Evolutionary conservation across 1,284 basidiomycete species (phyloP).

Genomic region (Austropuccinia psidii): DNA sequence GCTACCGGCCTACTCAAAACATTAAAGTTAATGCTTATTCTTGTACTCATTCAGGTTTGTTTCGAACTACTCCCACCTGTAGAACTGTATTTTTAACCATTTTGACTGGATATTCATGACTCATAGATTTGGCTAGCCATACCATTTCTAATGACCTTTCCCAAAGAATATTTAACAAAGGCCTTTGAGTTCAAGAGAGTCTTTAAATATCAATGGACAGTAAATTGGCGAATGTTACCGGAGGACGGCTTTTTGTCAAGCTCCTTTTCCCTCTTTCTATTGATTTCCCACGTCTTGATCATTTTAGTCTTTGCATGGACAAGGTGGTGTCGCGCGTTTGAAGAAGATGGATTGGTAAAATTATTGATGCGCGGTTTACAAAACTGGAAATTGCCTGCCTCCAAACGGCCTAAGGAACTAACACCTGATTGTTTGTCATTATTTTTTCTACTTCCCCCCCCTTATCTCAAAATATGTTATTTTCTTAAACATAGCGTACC

Average conservation of each 20-base stretch:
- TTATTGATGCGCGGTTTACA: conserved; percentile 58
- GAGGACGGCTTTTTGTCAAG: conserved; percentile 66
- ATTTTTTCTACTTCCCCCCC: too few species aligned
- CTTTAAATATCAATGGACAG: conserved; percentile 95
- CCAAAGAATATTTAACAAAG: conserved; percentile 60
- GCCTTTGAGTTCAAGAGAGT: conserved; percentile 82
- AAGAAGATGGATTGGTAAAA: conserved; percentile 57
- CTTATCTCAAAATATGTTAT: neutral
- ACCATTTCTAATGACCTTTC: conserved; percentile 63
- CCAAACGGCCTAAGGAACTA: conserved; percentile 1
- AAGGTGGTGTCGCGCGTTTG: conserved; percentile 56
- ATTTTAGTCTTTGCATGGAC: conserved; percentile 61
- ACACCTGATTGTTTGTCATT: conserved; percentile 8
- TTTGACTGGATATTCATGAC: neutral
- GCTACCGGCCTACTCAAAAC: conserved; percentile 65
- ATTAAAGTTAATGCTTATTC: conserved; percentile 54
- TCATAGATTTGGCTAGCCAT: conserved; percentile 60
- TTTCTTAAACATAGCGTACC: neutral
- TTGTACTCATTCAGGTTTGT: conserved; percentile 52
- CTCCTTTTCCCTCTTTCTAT: conserved; percentile 58
- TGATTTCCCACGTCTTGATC: conserved; percentile 59
- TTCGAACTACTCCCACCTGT: neutral
- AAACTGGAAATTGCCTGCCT: conserved; percentile 48
- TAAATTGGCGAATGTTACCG: conserved; percentile 86
- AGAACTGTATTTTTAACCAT: neutral